A percentile compares a stretch with the other conserved stretches of the same genome.
Conservation (phyloP, 129 eudicot genomes). For the Flaveria bidentis region DNA sequence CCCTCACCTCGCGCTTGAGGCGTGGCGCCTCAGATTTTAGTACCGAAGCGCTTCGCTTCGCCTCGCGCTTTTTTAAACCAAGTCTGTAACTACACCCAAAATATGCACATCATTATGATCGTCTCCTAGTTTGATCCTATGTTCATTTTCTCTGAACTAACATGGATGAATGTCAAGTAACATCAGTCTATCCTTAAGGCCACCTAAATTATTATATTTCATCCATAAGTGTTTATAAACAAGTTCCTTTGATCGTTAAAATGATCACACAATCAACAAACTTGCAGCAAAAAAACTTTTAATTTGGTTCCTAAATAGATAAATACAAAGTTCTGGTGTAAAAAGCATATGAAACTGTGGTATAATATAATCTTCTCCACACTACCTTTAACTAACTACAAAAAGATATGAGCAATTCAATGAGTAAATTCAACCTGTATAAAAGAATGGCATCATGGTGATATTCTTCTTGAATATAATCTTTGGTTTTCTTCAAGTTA, state of each 20-base stretch:
- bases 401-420: constrained; percentile 25
- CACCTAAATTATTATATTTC: not conserved
- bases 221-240: not conserved
- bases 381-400: constrained; percentile 35
- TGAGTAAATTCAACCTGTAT: constrained; percentile 37
- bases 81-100: too few relatives aligned
- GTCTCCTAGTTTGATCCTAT: too few relatives aligned
- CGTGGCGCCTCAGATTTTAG: too few relatives aligned
- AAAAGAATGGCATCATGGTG: constrained; percentile 17
- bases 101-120: too few relatives aligned
- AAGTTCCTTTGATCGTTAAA: not conserved
- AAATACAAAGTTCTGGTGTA: constrained; percentile 39
- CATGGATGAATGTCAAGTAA: not conserved
- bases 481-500: constrained; percentile 31
- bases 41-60: too few relatives aligned
- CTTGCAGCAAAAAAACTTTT: constrained; percentile 12
- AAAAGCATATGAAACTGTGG: constrained; percentile 26
- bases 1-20: too few relatives aligned
- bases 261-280: constrained; percentile 19
- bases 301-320: constrained; percentile 30
- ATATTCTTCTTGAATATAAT: constrained; percentile 27
- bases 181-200: not conserved
- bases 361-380: constrained; percentile 26
- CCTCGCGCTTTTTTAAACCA: too few relatives aligned
- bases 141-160: not conserved